Conservation (phyloP, 2,329 filamentous ascomycete genomes). For the Karstenula rhodostoma region DNA sequence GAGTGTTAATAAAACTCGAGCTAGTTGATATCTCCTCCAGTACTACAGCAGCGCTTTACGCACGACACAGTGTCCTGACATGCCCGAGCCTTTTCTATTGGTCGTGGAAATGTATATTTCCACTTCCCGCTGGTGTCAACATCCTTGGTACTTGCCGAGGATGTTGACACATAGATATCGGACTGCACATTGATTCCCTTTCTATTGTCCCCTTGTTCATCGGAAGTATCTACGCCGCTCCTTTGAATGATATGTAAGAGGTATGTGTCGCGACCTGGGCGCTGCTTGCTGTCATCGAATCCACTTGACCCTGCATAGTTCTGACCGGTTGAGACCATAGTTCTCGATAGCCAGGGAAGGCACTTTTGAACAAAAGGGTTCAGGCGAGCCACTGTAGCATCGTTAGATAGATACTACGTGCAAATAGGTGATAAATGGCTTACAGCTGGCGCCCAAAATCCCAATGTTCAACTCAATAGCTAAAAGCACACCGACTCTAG, state of each 20-base stretch:
- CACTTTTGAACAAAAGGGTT: conserved; percentile 6
- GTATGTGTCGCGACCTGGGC: conserved; percentile 5
- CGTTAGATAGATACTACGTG: conserved; percentile 1
- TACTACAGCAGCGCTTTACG: too few species aligned
- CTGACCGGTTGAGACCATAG: conserved; percentile 3
- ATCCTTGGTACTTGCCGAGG: neutral
- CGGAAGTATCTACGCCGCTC: conserved; percentile 5
- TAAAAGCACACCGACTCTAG: conserved; percentile 2
- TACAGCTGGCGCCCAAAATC: conserved; percentile 6
- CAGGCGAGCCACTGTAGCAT: neutral
- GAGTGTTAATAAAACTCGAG: too few species aligned
- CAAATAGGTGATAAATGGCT: neutral
- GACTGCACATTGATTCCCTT: conserved; percentile 3
- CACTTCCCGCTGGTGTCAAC: neutral
- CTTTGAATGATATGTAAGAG: conserved; percentile 7
- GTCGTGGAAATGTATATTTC: neutral
- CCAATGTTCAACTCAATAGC: conserved; percentile 8
- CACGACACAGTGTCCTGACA: too few species aligned
- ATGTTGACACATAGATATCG: conserved; percentile 1
- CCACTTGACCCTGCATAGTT: conserved; percentile 4
- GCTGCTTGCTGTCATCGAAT: conserved; percentile 2
- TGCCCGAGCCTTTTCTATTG: neutral
- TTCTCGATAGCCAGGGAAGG: conserved; percentile 3
- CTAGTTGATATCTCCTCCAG: too few species aligned
- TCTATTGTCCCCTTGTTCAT: neutral